Conservation (phyloP, 352 stramenopile genomes). For the Globisporangium viniferum region DNA sequence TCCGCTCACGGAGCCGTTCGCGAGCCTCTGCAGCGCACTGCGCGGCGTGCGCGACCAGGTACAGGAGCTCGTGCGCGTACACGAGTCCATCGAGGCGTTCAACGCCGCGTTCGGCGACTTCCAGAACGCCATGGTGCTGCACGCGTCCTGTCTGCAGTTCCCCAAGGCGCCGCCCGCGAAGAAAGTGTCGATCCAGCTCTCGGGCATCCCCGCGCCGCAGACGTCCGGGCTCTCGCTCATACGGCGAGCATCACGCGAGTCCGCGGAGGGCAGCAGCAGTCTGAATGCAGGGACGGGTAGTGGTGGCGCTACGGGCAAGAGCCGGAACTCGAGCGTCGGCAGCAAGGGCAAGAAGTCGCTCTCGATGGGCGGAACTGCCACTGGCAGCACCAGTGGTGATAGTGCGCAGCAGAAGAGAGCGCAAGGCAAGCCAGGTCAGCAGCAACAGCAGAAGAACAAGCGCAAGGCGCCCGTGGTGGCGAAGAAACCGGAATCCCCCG, state of each 20-base stretch:
- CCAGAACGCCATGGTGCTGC: conserved; percentile 71
- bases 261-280: conserved; percentile 14
- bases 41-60: conserved; percentile 66
- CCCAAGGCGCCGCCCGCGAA: conserved; percentile 24
- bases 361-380: conserved; percentile 1
- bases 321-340: conserved; percentile 6
- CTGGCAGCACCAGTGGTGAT: neutral
- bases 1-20: conserved; percentile 48
- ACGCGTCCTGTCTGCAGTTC: conserved; percentile 73
- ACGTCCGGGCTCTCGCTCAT: conserved; percentile 12
- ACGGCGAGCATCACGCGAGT: conserved; percentile 15
- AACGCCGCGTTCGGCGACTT: conserved; percentile 74
- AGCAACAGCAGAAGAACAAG: conserved; percentile 22
- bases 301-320: neutral
- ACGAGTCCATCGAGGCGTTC: conserved; percentile 72
- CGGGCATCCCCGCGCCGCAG: conserved; percentile 39
- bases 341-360: conserved; percentile 10
- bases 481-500: conserved; percentile 34
- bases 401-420: conserved; percentile 12
- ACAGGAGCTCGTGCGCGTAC: conserved; percentile 55
- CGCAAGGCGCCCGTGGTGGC: conserved; percentile 4
- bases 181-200: conserved; percentile 23
- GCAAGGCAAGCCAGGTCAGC: conserved; percentile 8
- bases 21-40: conserved; percentile 58
- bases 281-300: neutral